Base-by-base conservation (phyloP, 495 filamentous ascomycete genomes). In the Podospora pseudoanserina region DNA sequence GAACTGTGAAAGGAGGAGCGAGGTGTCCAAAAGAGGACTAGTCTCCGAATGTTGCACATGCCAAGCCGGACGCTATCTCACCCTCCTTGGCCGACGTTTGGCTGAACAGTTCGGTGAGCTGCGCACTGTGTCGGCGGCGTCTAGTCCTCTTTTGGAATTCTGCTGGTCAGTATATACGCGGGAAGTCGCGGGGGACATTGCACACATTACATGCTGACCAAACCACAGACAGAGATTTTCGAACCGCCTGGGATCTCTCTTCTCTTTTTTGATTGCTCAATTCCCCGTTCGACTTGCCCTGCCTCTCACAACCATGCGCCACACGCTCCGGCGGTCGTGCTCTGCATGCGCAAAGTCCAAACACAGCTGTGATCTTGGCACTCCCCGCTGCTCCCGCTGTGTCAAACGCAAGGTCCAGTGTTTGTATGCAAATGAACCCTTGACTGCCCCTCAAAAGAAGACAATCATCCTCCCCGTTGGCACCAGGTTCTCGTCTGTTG, bases 331-430 rank as follows among this genome's bases (percentile, higher is more conserved):
- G 4, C 75, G 84, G 53, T 85, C 83, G 30, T 86, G 84, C 72
- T 71, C 73, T 60, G 78, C 81, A 3, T 86, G 84, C 72, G 82
- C 81, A 18, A 82, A 79, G 65, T 74, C 78, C 6, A 86, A 86
- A 68, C 78, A 79, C 62, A 79, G 79, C 65, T 86, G 84, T 64
- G 82, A 85, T 65, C 79, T 83, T 16, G 73, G 73, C 27, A 81
- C 79, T 0, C 84, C 84, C 11, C 75, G 76, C 18, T 86, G 84
- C 72, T 83, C 82, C 26, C 81, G 84, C 53, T 86, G 84, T 69
- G 58, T 77, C 56, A 83, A 82, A 72, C 76, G 80, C 20, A 75
- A 79, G 3, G 70, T 77, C 18, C 65, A 70, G 3, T 86, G 84
- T 63, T 67, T 77, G 44, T 86, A 85, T 70, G 82, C 79, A 1